phyloP scores from a whole-genome alignment of 108 stramenopile genomes.

The Nitzschia sp. region DNA sequence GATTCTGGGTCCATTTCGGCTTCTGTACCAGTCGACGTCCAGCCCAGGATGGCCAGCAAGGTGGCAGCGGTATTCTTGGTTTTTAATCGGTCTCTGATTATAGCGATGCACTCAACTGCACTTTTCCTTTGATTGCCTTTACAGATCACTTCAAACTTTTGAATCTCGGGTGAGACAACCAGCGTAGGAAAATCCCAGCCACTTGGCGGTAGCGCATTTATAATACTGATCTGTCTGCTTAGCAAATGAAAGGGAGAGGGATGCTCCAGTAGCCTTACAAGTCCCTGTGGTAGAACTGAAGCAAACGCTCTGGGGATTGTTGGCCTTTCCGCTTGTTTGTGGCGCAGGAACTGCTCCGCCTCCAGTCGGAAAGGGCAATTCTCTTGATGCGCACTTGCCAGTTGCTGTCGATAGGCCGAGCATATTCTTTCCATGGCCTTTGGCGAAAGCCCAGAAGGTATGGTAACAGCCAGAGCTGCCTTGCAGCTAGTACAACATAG shows the following conservation, averaged over 20 bases:
- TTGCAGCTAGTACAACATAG: constrained; percentile 51
- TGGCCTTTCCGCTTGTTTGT: not conserved
- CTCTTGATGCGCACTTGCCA: constrained; percentile 21
- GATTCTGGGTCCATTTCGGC: constrained; percentile 5
- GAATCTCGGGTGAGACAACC: not conserved
- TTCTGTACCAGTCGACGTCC: constrained; percentile 2
- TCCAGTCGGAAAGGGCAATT: constrained; percentile 33
- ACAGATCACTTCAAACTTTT: not conserved
- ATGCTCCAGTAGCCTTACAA: constrained; percentile 23
- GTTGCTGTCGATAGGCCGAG: constrained; percentile 22
- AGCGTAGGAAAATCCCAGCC: not conserved
- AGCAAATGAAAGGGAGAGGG: constrained; percentile 2
- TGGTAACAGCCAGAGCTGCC: constrained; percentile 43
- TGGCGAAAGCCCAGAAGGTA: constrained; percentile 36
- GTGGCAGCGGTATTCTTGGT: not conserved
- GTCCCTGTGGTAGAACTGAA: constrained; percentile 9
- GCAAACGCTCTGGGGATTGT: constrained; percentile 19
- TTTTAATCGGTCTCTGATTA: not conserved
- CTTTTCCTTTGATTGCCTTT: not conserved
- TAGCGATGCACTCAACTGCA: not conserved
- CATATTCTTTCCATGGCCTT: constrained; percentile 30
- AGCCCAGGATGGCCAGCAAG: constrained; percentile 24
- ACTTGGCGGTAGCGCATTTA: not conserved
- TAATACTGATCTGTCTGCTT: not conserved
- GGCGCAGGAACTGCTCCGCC: not conserved